A percentile compares a stretch with the other conserved stretches of the same genome.
These are phyloP conservation scores for Paracoccidioides brasiliensis DNA, from an alignment of 2,329 filamentous ascomycete genomes.

Conservation along the genomic window DNA sequence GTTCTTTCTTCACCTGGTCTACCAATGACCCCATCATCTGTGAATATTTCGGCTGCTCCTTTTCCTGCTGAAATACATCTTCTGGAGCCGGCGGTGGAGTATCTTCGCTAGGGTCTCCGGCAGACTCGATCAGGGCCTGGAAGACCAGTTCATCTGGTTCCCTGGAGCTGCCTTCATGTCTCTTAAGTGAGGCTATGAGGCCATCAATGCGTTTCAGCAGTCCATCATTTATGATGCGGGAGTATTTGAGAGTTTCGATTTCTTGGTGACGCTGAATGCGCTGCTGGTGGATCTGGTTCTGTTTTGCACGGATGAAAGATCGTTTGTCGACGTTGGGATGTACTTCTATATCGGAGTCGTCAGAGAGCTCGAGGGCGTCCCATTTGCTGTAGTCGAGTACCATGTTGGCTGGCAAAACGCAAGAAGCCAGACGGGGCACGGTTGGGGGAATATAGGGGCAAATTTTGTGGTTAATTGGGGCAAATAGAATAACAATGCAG, in stretches of 20 bases:
- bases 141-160: conserved; percentile 76
- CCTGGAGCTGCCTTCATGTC: conserved; percentile 53
- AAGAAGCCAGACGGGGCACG: neutral
- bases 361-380: conserved; percentile 85
- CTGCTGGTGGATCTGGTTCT: conserved; percentile 90
- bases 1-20: conserved; percentile 78
- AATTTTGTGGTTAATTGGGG: conserved; percentile 10
- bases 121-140: conserved; percentile 72
- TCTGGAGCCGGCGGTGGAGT: conserved; percentile 62
- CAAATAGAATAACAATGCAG: neutral
- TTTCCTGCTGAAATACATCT: conserved; percentile 62
- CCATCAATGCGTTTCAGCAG: conserved; percentile 70
- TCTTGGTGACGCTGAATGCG: conserved; percentile 72
- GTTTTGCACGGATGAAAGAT: conserved; percentile 96
- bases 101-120: conserved; percentile 56
- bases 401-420: conserved; percentile 22
- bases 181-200: conserved; percentile 60
- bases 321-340: conserved; percentile 98
- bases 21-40: conserved; percentile 98
- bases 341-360: conserved; percentile 96
- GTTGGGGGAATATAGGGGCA: neutral
- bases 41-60: conserved; percentile 71
- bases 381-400: conserved; percentile 53
- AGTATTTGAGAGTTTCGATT: conserved; percentile 86
- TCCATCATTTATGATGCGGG: conserved; percentile 78